Percentiles rank a stretch among this genome's conserved stretches.
Conservation (phyloP, 2,329 filamentous ascomycete species). For the Fusarium sp. region DNA sequence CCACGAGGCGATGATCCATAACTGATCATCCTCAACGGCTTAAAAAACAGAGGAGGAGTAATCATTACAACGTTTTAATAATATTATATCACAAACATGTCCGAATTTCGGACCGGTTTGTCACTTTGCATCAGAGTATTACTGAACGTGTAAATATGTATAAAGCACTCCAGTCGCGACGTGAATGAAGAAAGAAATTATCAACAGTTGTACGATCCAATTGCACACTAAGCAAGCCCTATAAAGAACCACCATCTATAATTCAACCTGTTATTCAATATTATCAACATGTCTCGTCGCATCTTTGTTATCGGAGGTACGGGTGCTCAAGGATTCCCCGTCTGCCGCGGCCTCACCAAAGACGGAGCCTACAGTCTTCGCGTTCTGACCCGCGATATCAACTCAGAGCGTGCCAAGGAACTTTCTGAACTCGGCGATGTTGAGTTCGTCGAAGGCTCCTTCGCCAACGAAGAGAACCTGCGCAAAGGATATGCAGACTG, state of each 20-base stretch:
- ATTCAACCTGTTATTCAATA: accelerated
- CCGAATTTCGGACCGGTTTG: no score
- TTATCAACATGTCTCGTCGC: background rate
- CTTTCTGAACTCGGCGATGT: background rate
- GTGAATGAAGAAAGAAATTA: no score
- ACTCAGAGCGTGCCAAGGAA: background rate
- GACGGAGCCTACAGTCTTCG: slow-evolving; percentile 16
- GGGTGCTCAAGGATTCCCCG: slow-evolving; percentile 24
- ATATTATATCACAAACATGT: no score
- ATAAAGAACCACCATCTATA: no score
- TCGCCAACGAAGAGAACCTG: slow-evolving; percentile 12
- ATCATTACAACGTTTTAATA: no score
- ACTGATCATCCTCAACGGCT: no score
- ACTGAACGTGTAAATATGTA: background rate
- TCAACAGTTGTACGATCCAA: no score
- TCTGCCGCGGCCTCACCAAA: slow-evolving; percentile 11
- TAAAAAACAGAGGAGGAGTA: no score
- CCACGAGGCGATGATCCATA: no score
- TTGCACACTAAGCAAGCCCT: no score
- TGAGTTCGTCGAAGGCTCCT: slow-evolving; percentile 4
- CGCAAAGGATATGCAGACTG: slow-evolving; percentile 9
- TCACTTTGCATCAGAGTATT: no score
- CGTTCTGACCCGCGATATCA: slow-evolving; percentile 18
- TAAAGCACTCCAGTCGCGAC: no score
- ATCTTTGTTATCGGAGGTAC: slow-evolving; percentile 26